phyloP scores from a whole-genome alignment of 2,329 filamentous ascomycete species.

The Lasiodiplodia gonubiensis region DNA sequence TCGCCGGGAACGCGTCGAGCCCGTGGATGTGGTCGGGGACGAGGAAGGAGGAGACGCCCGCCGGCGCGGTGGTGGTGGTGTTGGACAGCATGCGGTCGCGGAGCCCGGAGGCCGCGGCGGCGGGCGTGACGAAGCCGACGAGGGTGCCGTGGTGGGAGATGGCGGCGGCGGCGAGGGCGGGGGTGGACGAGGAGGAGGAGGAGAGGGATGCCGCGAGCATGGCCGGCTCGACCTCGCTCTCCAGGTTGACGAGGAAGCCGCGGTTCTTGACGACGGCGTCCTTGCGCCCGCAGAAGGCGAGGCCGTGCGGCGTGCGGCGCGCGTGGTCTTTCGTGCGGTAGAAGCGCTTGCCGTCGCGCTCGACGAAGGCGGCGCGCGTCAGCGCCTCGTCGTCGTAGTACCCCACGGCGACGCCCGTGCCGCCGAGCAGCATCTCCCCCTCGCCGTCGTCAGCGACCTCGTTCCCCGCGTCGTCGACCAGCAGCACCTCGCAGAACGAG shows the following conservation, averaged over 20 bases:
- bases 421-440: conserved; percentile 65
- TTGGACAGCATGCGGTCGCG: not conserved
- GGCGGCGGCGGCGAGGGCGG: not conserved
- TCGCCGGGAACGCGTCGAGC: conserved; percentile 1
- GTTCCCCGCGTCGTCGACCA: conserved; percentile 51
- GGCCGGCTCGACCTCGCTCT: conserved; percentile 39
- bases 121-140: conserved; percentile 10
- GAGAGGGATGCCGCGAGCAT: not conserved
- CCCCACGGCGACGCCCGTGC: conserved; percentile 54
- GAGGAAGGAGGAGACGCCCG: conserved; percentile 18
- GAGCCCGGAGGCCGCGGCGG: not conserved
- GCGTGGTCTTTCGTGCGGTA: conserved; percentile 27
- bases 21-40: conserved; percentile 12
- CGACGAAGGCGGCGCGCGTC: conserved; percentile 40
- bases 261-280: conserved; percentile 36
- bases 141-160: not conserved
- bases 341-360: conserved; percentile 33
- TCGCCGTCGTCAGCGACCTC: conserved; percentile 40
- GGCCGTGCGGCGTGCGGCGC: conserved; percentile 34
- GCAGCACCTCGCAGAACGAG: conserved; percentile 37
- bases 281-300: conserved; percentile 29
- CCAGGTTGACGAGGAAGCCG: conserved; percentile 47
- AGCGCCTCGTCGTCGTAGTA: conserved; percentile 36
- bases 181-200: no score
- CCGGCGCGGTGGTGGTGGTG: no score